Evolutionary conservation across 495 filamentous ascomycete genomes (phyloP), one percentile per base, ranked within the genome.

Genomic region (Penicillium fimorum): DNA sequence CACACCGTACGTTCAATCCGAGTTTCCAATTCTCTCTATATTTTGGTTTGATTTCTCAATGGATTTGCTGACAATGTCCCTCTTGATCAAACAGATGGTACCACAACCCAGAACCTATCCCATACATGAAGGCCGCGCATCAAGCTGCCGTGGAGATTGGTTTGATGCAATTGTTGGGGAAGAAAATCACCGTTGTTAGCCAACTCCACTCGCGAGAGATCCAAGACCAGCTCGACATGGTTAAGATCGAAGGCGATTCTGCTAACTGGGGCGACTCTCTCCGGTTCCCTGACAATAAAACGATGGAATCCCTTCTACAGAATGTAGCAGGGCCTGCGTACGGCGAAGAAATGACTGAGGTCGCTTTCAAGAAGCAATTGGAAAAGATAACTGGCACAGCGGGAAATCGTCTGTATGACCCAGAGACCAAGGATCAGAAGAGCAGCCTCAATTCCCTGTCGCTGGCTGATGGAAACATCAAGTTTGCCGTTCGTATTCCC

Each of bases 401-500:
- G 12, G 52, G 13, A 13, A 47, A 38, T 22, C 47, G 55, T 27
- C 3, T 46, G 17, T 46, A 54, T n/a, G 24, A 42, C 10, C 22
- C n/a, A 53, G 58, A 40, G 49, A 58, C 50, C 58, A 53, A 45
- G 49, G 64, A 60, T 38, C 56, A 43, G 20, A 68, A 29, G 17
- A 59, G 64, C 38, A 60, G 65, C 20, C 66, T 62, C 59, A 55
- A 66, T 29, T 44, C 56, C 17, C 71, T 86, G 5, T 70, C 82
- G 8, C 59, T 95, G 40, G 66, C 68, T 13, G 80, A 91, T 55
- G 76, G 77, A 4, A 66, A 70, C 9, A 63, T 89, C 60, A 91
- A 89, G 65, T 92, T 93, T 73, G 84, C 84, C 57, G 88, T 92
- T 77, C 70, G 88, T 83, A 11, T 47, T 51, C 25, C 18, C 40